Evolutionary conservation across 106 monocot species (phyloP).

Genomic region (Xerophyta viscosa): DNA sequence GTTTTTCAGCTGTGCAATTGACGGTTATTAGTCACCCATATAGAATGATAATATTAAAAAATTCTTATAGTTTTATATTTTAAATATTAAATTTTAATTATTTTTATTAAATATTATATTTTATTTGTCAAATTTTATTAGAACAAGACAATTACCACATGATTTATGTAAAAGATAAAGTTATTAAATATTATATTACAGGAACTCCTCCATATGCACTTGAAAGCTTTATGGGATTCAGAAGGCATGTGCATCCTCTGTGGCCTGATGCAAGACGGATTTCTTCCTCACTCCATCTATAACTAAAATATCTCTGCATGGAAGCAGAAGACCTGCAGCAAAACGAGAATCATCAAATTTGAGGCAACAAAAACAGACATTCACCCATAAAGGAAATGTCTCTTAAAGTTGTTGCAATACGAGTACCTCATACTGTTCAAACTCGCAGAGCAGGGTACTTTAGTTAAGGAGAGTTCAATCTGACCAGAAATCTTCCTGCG

Average conservation of each 20-base stretch:
- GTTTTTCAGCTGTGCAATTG: too few species aligned
- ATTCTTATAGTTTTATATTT: too few species aligned
- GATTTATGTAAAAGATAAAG: neutral
- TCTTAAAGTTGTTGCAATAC: neutral
- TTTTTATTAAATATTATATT: too few species aligned
- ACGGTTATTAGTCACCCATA: too few species aligned
- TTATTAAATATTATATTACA: constrained; percentile 12
- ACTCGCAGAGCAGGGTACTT: neutral
- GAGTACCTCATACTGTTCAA: constrained; percentile 8
- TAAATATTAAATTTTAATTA: too few species aligned
- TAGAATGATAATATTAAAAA: too few species aligned
- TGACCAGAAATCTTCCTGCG: constrained; percentile 55
- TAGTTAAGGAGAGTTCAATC: constrained; percentile 10
- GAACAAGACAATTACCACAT: neutral
- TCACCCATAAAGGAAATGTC: neutral
- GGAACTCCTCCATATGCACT: constrained; percentile 65
- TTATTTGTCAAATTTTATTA: too few species aligned
- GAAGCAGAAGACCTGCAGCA: constrained; percentile 11
- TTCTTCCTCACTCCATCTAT: constrained; percentile 57
- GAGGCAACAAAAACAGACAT: neutral
- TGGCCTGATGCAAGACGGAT: constrained; percentile 49
- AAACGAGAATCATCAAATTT: neutral
- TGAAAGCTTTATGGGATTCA: constrained; percentile 33
- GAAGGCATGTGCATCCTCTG: constrained; percentile 27
- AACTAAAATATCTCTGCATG: constrained; percentile 13